Conservation (phyloP, 2,329 filamentous ascomycete genomes). For the Davidsoniella neocaledoniae region DNA sequence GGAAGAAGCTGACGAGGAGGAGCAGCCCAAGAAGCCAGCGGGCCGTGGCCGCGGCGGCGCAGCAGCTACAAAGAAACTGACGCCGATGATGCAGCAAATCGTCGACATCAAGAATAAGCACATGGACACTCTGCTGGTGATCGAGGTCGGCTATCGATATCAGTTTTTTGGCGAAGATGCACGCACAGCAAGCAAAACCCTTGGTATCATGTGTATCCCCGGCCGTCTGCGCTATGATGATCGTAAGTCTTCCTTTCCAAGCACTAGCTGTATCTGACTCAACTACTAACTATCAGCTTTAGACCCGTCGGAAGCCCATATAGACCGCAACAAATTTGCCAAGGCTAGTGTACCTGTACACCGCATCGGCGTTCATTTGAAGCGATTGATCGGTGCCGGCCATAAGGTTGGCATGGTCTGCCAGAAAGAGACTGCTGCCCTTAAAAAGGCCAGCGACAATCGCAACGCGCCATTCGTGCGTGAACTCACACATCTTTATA, state of each 20-base stretch:
- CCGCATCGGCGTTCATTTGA: constrained; percentile 80
- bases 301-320: constrained; percentile 79
- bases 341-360: constrained; percentile 93
- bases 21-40: constrained; percentile 24
- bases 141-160: constrained; percentile 97
- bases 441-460: constrained; percentile 93
- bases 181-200: constrained; percentile 67
- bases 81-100: constrained; percentile 85
- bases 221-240: constrained; percentile 92
- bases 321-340: constrained; percentile 59
- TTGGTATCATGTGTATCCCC: constrained; percentile 92
- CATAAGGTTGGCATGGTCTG: constrained; percentile 93
- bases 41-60: neutral
- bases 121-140: constrained; percentile 73
- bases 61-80: constrained; percentile 45
- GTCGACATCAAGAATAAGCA: constrained; percentile 87
- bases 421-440: constrained; percentile 83
- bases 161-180: constrained; percentile 95
- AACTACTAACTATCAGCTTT: constrained; percentile 5
- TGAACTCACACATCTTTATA: constrained; percentile 91
- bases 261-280: neutral
- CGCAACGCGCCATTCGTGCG: constrained; percentile 81
- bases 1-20: constrained; percentile 39
- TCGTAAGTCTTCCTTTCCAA: constrained; percentile 29
- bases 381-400: constrained; percentile 77